Base-by-base conservation (phyloP, 176 grass and related monocot genomes). In the Ananas comosus region DNA sequence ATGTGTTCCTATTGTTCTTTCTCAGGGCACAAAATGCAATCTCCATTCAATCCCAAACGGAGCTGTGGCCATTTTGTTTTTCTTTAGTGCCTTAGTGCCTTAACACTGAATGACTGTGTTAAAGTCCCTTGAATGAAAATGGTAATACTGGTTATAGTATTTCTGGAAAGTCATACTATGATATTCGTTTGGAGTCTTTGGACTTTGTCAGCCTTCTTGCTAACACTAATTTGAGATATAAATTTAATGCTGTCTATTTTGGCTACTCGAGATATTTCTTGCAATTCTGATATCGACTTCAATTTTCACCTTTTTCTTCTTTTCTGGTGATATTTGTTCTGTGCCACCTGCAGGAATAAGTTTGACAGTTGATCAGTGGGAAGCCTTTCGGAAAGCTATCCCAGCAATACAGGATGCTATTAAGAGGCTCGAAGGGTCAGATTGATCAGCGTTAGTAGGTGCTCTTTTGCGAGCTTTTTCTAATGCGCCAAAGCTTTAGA, bases 281-380 rank as follows among this genome's bases (percentile, higher is more conserved):
- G 21, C 21, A 22, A 19, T 61, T 14, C 21, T 61, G 21, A 61
- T 61, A 1, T 61, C n/a, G 2, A 2, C 56, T 53, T 70, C 3
- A 11, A 13, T 4, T 12, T 14, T 29, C 12, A 14, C 10, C n/a
- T 53, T 53, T 33, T 27, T 12, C 48, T 66, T 51, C n/a, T 14
- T 52, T 63, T 63, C 70, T 50, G 18, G 7, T 53, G 27, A 42
- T 19, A 52, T 33, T 19, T 0, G 6, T 17, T 3, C 7, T 47
- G 13, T 1, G 54, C 10, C 52, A 12, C 14, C 12, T 51, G 63
- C 73, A 92, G 84, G 93, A 14, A 82, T 97, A 77, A 90, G 86
- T 77, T 73, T 97, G 84, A 85, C 89, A 2, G 75, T 83, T 0
- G 86, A 97, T 67, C 94, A 97, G 78, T 97, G 89, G 94, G 86